A percentile compares a stretch with the other conserved stretches of the same genome.
These are phyloP conservation scores for Nicotiana undulata DNA, from an alignment of 257 asterid genomes.

Conservation along the genomic window DNA sequence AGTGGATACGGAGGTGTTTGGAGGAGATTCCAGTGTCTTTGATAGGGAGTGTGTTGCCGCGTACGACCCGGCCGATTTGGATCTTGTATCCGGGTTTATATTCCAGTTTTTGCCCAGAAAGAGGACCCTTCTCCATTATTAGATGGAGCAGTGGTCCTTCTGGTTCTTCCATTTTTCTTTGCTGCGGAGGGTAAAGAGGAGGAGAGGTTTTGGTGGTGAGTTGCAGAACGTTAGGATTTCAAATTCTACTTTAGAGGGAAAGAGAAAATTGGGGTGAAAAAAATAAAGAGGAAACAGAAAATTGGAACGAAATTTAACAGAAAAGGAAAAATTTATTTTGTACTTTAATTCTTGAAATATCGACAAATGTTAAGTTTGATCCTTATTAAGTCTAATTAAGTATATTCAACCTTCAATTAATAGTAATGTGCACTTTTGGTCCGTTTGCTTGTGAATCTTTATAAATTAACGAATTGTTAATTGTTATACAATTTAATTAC, in stretches of 20 bases:
- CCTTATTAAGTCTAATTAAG: too few species aligned
- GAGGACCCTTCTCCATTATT: conserved; percentile 52
- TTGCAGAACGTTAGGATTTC: not conserved
- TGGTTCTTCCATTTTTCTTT: conserved; percentile 11
- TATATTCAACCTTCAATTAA: too few species aligned
- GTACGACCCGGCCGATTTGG: conserved; percentile 54
- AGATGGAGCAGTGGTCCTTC: conserved; percentile 37
- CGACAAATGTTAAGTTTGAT: too few species aligned
- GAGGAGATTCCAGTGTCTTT: conserved; percentile 75
- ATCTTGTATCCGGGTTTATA: conserved; percentile 36
- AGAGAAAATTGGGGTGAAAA: too few species aligned
- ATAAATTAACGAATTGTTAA: too few species aligned
- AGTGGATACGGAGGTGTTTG: conserved; percentile 46
- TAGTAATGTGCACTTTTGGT: too few species aligned
- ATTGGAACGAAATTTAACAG: too few species aligned
- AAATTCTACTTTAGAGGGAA: not conserved
- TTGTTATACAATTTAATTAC: too few species aligned
- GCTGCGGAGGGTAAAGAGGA: not conserved
- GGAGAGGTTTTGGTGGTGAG: not conserved
- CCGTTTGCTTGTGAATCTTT: too few species aligned
- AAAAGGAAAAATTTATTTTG: too few species aligned
- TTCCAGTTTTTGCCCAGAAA: conserved; percentile 31
- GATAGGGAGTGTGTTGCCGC: conserved; percentile 58
- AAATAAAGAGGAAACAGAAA: too few species aligned
- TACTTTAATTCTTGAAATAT: too few species aligned